Evolutionary conservation across 108 stramenopile species (phyloP), one percentile per base, ranked within the genome.

Genomic region (Skeletonema costatum): DNA sequence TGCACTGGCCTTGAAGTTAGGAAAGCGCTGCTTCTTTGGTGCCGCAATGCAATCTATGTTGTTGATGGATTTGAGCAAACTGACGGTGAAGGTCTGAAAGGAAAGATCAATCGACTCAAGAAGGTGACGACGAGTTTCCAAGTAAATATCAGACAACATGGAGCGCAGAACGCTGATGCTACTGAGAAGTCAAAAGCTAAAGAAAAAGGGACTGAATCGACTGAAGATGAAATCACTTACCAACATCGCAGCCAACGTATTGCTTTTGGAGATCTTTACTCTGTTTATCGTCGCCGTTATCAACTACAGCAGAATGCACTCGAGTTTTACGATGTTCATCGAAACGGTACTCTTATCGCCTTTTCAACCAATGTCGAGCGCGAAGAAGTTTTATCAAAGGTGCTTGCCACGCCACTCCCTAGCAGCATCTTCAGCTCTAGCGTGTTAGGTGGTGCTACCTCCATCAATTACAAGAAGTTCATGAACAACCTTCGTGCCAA

Each of bases 281-380:
- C 93, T 32, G 93, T 97, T 13, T 96, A 92, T 64, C 86, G 90
- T 48, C 73, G 98, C 17, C 81, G 98, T 10, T 99, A 98, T 80
- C 97, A 97, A 72, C 82, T 98, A 33, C 92, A 97, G 63, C 97
- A 97, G 65, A 95, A 85, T 60, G 97, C 93, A 16, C 84, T 99
- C 63, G 97, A 99, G 75, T 91, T 99, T 66, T 98, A 93, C 76
- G 96, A 97, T 74, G 82, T 85, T 12, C 81, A 96, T 70, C 84
- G 89, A 32, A 88, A 88, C 73, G 91, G 86, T 39, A 96, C 90
- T 9, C 72, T 97, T 10, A 67, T 97, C 50, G 88, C 92, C 16
- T 94, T 94, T 75, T 64, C 84, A 11, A 86, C 78, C 38, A 83
- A 86, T 48, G 73, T 66, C 13, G 89, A 93, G 53, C 68, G 93